Evolutionary conservation across 2,329 filamentous ascomycete species (phyloP).

Genomic region (Eutypa lata): DNA sequence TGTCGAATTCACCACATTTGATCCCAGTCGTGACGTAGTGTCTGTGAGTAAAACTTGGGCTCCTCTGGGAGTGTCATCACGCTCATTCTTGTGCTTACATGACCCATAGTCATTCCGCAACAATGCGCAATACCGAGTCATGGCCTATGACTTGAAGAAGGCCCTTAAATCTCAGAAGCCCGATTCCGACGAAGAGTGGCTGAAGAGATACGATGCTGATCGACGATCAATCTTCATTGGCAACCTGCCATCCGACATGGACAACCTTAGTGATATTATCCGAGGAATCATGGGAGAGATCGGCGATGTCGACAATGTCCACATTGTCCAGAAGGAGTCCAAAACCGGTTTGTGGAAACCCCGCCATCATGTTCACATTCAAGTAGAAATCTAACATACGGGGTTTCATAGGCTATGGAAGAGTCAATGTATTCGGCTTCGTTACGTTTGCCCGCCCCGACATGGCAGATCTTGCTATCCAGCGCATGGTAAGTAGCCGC

Average conservation of each 20-base stretch:
- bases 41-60: conserved; percentile 33
- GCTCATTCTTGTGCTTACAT: conserved; percentile 9
- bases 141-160: conserved; percentile 31
- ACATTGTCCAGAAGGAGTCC: conserved; percentile 25
- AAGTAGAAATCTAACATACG: conserved; percentile 5
- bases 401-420: conserved; percentile 12
- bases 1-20: conserved; percentile 49
- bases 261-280: conserved; percentile 22
- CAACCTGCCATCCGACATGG: conserved; percentile 22
- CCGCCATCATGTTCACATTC: background rate
- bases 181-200: conserved; percentile 27
- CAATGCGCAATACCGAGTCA: conserved; percentile 27
- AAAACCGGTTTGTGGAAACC: conserved; percentile 11
- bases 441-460: conserved; percentile 38
- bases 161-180: conserved; percentile 13
- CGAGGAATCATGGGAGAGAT: conserved; percentile 16
- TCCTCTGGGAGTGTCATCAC: background rate
- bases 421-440: conserved; percentile 29
- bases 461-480: conserved; percentile 34
- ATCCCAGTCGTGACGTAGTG: conserved; percentile 47
- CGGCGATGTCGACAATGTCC: conserved; percentile 26
- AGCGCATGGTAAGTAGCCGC: conserved; percentile 32
- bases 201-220: conserved; percentile 30
- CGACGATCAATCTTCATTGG: conserved; percentile 33
- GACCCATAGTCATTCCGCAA: conserved; percentile 29